phyloP scores from a whole-genome alignment of 2,329 filamentous ascomycete species.

The Didymella keratinophila region DNA sequence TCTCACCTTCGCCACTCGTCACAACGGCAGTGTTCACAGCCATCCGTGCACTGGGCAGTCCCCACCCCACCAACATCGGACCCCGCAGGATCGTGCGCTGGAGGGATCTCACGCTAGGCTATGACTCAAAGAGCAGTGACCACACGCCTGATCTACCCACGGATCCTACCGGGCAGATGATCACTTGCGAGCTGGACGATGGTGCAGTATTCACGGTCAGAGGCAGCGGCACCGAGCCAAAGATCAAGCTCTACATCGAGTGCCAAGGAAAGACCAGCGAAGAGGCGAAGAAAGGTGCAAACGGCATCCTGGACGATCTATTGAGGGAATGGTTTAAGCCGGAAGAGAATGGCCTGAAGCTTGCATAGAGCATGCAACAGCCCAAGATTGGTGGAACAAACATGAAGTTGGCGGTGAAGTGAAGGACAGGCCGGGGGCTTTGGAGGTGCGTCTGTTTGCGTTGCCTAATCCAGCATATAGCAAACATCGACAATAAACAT shows the following conservation, averaged over 20 bases:
- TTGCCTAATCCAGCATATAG: not conserved
- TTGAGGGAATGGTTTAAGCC: slow-evolving; percentile 60
- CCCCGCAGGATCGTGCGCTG: slow-evolving; percentile 62
- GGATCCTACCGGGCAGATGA: slow-evolving; percentile 67
- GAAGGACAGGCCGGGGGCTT: not conserved
- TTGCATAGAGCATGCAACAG: slow-evolving; percentile 34
- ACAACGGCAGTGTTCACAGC: slow-evolving; percentile 64
- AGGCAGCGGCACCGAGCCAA: slow-evolving; percentile 71
- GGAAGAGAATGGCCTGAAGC: slow-evolving; percentile 45
- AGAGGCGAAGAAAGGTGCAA: slow-evolving; percentile 54
- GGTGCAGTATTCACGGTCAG: slow-evolving; percentile 66
- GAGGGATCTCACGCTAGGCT: slow-evolving; percentile 69
- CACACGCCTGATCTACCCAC: slow-evolving; percentile 63
- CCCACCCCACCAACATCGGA: slow-evolving; percentile 59
- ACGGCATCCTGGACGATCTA: slow-evolving; percentile 57
- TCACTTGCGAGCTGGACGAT: slow-evolving; percentile 66
- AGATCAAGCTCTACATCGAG: slow-evolving; percentile 69
- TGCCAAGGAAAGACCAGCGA: slow-evolving; percentile 53
- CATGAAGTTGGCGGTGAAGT: not conserved
- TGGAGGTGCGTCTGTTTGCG: not conserved
- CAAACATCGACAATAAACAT: not conserved
- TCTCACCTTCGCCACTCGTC: slow-evolving; percentile 62
- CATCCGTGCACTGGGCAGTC: slow-evolving; percentile 58
- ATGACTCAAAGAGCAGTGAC: slow-evolving; percentile 63
- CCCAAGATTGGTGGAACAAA: not conserved